These are phyloP conservation scores for Pleurotus platypus DNA, from an alignment of 768 basidiomycete genomes.

Conservation along the genomic window DNA sequence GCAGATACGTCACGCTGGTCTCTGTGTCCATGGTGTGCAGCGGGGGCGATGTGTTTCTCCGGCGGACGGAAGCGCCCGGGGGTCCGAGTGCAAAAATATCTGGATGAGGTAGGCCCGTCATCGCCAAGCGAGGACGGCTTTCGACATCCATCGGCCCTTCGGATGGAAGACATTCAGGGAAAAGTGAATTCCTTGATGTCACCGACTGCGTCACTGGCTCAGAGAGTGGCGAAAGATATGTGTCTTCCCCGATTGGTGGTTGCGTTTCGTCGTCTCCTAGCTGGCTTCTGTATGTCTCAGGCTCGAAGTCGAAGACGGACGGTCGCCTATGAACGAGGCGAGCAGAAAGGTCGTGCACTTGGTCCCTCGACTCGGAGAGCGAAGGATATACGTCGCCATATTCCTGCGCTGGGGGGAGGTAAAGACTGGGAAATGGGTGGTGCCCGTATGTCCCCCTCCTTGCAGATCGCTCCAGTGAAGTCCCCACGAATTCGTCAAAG, in stretches of 20 bases:
- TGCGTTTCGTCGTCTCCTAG: too few relatives aligned
- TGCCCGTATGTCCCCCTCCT: not conserved
- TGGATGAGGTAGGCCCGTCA: not conserved
- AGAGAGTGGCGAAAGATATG: not conserved
- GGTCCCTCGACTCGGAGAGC: not conserved
- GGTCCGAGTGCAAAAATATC: not conserved
- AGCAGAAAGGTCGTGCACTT: not conserved
- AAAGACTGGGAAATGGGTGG: not conserved
- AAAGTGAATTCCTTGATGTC: not conserved
- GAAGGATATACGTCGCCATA: not conserved
- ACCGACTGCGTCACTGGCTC: not conserved
- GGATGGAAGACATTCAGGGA: not conserved
- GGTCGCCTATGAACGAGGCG: not conserved
- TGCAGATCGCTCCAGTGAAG: not conserved
- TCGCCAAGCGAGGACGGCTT: not conserved
- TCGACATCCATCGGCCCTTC: not conserved
- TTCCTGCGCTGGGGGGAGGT: not conserved
- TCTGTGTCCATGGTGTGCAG: not conserved
- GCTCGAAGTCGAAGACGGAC: not conserved
- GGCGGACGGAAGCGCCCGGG: not conserved
- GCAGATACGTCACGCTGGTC: not conserved
- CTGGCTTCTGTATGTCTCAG: not conserved
- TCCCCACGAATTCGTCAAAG: conserved; percentile 1
- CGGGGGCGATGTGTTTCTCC: not conserved
- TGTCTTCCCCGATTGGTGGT: too few relatives aligned